These are phyloP conservation scores for Alnus rubra DNA, from an alignment of 306 rosid genomes.

Conservation along the genomic window DNA sequence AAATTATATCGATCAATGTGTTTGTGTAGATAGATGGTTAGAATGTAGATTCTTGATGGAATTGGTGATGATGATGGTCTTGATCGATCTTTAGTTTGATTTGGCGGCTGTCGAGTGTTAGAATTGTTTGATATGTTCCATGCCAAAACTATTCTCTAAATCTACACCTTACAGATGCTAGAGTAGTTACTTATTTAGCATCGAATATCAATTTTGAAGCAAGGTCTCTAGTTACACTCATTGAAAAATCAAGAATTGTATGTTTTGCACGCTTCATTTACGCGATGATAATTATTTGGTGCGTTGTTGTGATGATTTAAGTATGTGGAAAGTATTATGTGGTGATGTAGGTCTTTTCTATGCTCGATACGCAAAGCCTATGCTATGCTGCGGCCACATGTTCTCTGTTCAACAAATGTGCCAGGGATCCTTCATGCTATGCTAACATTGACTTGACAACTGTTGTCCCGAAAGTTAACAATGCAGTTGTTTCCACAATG, in stretches of 20 bases:
- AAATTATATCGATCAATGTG: not conserved
- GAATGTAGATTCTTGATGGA: not conserved
- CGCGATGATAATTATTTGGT: not conserved
- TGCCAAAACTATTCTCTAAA: not conserved
- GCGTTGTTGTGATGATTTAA: not conserved
- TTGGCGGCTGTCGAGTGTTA: not conserved
- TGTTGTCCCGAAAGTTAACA: slow-evolving; percentile 84
- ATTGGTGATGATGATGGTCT: not conserved
- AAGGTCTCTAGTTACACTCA: no score
- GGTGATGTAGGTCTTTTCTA: slow-evolving; percentile 71
- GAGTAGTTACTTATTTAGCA: no score
- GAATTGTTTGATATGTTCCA: not conserved
- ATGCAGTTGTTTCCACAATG: slow-evolving; percentile 93
- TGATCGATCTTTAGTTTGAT: not conserved
- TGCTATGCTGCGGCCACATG: slow-evolving; percentile 89
- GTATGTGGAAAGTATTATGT: not conserved
- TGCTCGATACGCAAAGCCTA: slow-evolving; percentile 90
- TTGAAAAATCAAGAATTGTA: no score
- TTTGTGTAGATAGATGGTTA: not conserved
- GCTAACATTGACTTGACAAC: slow-evolving; percentile 80
- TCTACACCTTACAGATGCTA: no score
- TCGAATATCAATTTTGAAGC: no score
- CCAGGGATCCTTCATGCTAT: slow-evolving; percentile 89
- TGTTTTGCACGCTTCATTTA: not conserved
- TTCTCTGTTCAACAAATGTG: slow-evolving; percentile 85